phyloP scores from a whole-genome alignment of 768 basidiomycete genomes.

The Trametes punicea region DNA sequence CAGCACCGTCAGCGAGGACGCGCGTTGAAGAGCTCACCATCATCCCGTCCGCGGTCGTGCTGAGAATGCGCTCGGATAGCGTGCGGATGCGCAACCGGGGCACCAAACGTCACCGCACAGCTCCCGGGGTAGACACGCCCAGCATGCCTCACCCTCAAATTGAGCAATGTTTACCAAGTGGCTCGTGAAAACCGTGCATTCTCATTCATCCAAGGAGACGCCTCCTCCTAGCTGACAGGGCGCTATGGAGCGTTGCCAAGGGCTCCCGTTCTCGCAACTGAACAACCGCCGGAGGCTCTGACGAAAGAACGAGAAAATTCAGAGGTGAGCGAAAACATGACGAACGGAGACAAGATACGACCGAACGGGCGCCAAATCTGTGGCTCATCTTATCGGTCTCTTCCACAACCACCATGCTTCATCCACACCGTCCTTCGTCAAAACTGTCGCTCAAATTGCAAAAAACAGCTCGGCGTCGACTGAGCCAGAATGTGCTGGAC shows the following conservation, averaged over 20 bases:
- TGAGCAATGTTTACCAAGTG: not conserved
- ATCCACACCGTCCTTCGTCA: no score
- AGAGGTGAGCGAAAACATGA: not conserved
- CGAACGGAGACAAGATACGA: not conserved
- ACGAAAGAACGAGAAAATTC: not conserved
- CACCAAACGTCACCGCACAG: conserved; percentile 9
- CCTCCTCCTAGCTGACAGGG: not conserved
- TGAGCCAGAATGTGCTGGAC: no score
- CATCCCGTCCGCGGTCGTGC: conserved; percentile 1
- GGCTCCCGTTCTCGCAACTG: not conserved
- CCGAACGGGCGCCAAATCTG: not conserved
- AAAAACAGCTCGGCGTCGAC: no score
- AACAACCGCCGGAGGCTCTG: not conserved
- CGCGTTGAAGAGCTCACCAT: no score
- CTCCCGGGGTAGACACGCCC: not conserved
- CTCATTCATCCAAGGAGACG: no score
- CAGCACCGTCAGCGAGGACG: no score
- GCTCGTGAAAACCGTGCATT: not conserved
- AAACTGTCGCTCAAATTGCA: no score
- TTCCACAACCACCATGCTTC: no score
- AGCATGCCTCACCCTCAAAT: conserved; percentile 1
- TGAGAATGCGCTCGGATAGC: not conserved
- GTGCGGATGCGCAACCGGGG: not conserved
- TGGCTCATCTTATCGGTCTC: no score
- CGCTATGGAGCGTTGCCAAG: not conserved